These are phyloP conservation scores for Fagopyrum homotropicum DNA, from an alignment of 148 eudicot genomes.

Conservation along the genomic window DNA sequence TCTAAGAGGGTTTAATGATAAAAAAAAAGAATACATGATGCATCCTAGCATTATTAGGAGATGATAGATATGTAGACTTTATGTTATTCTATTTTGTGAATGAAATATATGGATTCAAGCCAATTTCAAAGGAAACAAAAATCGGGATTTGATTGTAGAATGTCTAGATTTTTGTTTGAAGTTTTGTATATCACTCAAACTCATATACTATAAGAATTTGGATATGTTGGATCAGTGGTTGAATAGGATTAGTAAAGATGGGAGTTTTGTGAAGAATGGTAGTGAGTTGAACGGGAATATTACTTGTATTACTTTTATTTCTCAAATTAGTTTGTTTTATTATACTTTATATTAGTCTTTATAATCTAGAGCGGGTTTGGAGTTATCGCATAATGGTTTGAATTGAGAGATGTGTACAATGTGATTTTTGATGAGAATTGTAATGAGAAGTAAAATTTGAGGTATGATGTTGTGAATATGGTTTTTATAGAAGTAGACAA, in stretches of 20 bases:
- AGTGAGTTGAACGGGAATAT: slow-evolving; percentile 36
- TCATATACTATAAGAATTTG: slow-evolving; percentile 62
- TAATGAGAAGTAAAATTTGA: background rate
- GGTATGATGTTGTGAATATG: background rate
- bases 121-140: no score
- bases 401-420: slow-evolving; percentile 26
- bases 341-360: background rate
- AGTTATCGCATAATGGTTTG: slow-evolving; percentile 43
- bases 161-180: slow-evolving; percentile 41
- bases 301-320: background rate
- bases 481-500: background rate
- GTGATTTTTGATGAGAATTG: slow-evolving; percentile 22
- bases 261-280: slow-evolving; percentile 28
- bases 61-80: no score
- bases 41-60: no score
- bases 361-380: background rate
- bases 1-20: no score
- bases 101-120: no score
- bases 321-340: background rate
- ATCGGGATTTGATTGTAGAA: slow-evolving; percentile 28
- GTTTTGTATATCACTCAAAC: slow-evolving; percentile 36
- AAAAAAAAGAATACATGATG: no score
- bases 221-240: slow-evolving; percentile 62
- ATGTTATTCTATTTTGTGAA: no score
- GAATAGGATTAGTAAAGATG: slow-evolving; percentile 26